Percentiles rank a stretch among this genome's conserved stretches.
Evolutionary conservation across 805 yeast genomes (phyloP).

Genomic region (Starmera pachycereana): DNA sequence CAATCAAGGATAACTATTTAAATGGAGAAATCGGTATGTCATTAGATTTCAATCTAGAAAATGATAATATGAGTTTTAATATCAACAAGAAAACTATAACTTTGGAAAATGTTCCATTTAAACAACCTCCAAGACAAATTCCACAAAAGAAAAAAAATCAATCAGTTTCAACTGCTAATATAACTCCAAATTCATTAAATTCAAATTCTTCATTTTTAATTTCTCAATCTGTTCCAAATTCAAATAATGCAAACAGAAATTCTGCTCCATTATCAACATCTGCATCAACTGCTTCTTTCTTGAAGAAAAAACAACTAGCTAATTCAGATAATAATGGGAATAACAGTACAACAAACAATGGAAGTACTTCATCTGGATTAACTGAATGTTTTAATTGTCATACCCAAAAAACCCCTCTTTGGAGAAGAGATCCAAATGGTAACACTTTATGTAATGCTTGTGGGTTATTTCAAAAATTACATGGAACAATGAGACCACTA

Average conservation of each 20-base stretch:
- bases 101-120: background rate
- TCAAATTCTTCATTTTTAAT: conserved; percentile 1
- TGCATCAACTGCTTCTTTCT: conserved; percentile 9
- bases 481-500: conserved; percentile 87
- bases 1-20: conserved; percentile 9
- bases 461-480: conserved; percentile 81
- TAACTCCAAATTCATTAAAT: background rate
- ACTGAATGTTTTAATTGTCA: conserved; percentile 75
- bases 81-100: conserved; percentile 7
- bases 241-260: background rate
- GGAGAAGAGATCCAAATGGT: conserved; percentile 89
- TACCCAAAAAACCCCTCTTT: conserved; percentile 83
- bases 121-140: background rate
- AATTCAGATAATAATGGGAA: conserved; percentile 5
- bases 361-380: background rate
- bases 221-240: background rate
- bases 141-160: background rate
- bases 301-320: conserved; percentile 15
- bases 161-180: background rate
- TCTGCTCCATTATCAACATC: conserved; percentile 3
- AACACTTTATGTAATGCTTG: conserved; percentile 93
- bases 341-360: background rate
- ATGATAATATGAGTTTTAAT: conserved; percentile 6
- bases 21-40: conserved; percentile 29
- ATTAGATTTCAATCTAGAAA: conserved; percentile 28